phyloP scores from a whole-genome alignment of 2,329 filamentous ascomycete genomes.

The Cladosporium velox region DNA sequence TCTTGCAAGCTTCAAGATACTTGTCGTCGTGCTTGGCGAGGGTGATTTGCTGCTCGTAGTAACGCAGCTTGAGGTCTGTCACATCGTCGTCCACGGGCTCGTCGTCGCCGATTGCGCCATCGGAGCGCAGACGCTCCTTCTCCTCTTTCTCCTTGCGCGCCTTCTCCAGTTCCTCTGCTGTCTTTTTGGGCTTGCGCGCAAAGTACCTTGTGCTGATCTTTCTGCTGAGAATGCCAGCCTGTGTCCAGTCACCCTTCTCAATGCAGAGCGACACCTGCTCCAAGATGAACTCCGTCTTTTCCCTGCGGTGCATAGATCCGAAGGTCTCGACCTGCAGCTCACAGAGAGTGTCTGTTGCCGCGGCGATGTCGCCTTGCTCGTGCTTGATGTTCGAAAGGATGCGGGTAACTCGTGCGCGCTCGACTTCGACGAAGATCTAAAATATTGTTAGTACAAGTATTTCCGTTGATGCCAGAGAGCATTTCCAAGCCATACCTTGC shows the following conservation, averaged over 20 bases:
- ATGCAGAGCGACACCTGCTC: constrained; percentile 95
- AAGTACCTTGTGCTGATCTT: constrained; percentile 98
- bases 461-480: neutral
- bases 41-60: constrained; percentile 96
- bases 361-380: constrained; percentile 84
- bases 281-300: constrained; percentile 98
- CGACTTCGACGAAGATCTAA: constrained; percentile 98
- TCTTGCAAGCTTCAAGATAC: constrained; percentile 96
- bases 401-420: constrained; percentile 90
- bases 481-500: constrained; percentile 65
- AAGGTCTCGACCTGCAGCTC: constrained; percentile 99
- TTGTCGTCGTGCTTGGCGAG: constrained; percentile 96
- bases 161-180: constrained; percentile 83
- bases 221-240: constrained; percentile 87
- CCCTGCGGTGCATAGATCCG: constrained; percentile 92
- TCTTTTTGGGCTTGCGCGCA: constrained; percentile 86
- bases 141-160: constrained; percentile 82
- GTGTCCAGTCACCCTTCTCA: constrained; percentile 92
- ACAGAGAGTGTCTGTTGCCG: constrained; percentile 89
- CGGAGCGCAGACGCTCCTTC: constrained; percentile 72
- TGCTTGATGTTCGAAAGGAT: constrained; percentile 98
- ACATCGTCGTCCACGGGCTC: constrained; percentile 83
- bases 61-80: constrained; percentile 91
- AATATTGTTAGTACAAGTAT: neutral
- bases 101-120: constrained; percentile 61